Base-by-base conservation (phyloP, 495 filamentous ascomycete genomes). In the Penicillium fimorum region DNA sequence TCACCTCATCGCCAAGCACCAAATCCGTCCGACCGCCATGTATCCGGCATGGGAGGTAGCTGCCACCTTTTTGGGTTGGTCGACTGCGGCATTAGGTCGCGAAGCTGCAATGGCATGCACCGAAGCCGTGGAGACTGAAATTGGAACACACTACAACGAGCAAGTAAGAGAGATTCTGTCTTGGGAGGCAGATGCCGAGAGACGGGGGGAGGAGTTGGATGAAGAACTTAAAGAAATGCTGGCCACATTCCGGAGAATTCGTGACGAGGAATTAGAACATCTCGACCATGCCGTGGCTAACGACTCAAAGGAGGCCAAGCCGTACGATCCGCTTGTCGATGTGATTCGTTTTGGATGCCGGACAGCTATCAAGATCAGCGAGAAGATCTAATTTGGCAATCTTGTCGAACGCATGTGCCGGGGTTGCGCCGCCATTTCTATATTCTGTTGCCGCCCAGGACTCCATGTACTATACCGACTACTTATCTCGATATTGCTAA, bases 81-180 rank as follows among this genome's bases (percentile, higher is more conserved):
- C 82, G 3, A 98, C 94, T 1, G 94, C 86, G 0, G 69, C 92
- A n/a, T 79, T 97, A 79, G 92, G 95, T 0, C 83, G 89, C 38
- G 93, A 97, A 74, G 93, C 94, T 0, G 92, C 94, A 4, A 98
- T 98, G 94, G 94, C 95, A 22, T 98, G 94, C 67, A 98, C 94
- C 11, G 94, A 98, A 74, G 94, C 94, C 5, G 92, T 98, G 29
- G 94, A 98, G 76, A 98, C 95, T 29, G 94, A 97, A 77, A 98
- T 98, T 60, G 94, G 95, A 1, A 83, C 82, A 15, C 94, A 98
- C 71, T 98, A 98, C 69, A 98, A 98, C 69, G 86, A 85, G 40
- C 94, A 98, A 74, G 88, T 98, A 32, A 72, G 89, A 47, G 78
- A 80, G 38, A 76, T 98, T 64, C 65, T 97, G 29, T 82, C 84